Conservation (phyloP, 2,329 filamentous ascomycete species). For the Scedosporium boydii region DNA sequence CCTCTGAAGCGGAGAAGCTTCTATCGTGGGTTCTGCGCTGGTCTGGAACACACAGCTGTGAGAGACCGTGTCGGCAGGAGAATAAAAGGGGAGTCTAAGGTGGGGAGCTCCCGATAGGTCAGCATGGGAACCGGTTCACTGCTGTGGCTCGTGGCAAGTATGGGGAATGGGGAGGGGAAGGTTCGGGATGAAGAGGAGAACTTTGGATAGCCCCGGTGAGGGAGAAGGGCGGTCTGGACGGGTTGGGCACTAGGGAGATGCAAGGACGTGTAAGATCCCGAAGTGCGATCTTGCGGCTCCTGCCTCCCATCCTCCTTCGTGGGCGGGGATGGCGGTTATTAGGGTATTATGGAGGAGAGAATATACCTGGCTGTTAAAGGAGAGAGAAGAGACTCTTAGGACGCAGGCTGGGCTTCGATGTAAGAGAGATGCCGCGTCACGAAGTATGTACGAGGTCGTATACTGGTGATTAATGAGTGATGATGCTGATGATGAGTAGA, state of each 20-base stretch:
- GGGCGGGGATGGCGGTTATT: not conserved
- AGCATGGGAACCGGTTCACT: not conserved
- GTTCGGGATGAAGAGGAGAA: not conserved
- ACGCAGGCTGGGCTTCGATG: too few species aligned
- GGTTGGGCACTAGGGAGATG: not conserved
- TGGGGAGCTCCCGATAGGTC: not conserved
- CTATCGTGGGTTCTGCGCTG: not conserved
- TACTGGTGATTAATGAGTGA: too few species aligned
- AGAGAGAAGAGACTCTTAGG: too few species aligned
- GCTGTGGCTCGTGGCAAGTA: not conserved
- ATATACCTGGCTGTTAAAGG: not conserved
- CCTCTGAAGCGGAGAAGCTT: not conserved
- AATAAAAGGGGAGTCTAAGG: not conserved
- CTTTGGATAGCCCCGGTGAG: not conserved
- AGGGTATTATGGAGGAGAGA: not conserved
- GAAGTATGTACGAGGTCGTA: too few species aligned
- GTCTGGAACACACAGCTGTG: not conserved
- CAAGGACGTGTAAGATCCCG: not conserved
- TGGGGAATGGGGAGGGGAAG: not conserved
- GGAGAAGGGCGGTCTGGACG: not conserved
- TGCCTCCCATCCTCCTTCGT: not conserved
- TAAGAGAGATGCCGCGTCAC: too few species aligned
- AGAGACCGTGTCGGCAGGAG: not conserved
- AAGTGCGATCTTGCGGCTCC: not conserved
- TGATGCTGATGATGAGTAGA: not conserved